Conservation (phyloP, 1,284 basidiomycete species). For the Pholiota adiposa region DNA sequence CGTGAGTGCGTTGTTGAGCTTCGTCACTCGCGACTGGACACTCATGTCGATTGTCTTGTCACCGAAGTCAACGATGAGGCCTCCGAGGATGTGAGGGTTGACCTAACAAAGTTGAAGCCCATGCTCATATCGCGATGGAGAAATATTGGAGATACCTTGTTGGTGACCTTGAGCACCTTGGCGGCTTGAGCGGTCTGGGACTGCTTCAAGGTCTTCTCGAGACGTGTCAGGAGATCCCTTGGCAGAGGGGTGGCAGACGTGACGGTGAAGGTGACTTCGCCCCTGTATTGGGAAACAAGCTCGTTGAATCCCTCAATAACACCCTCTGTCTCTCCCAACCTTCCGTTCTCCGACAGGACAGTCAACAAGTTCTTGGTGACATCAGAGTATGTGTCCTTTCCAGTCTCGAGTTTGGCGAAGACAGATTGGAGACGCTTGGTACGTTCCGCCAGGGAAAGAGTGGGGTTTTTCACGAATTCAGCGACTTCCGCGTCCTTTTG, state of each 20-base stretch:
- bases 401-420: conserved; percentile 62
- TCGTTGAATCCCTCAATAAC: conserved; percentile 94
- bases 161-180: conserved; percentile 85
- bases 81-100: conserved; percentile 87
- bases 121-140: conserved; percentile 1
- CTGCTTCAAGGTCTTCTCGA: conserved; percentile 86
- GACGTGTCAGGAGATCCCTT: conserved; percentile 71
- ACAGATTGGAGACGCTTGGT: conserved; percentile 70
- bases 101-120: conserved; percentile 53
- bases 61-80: conserved; percentile 95
- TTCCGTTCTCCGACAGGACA: conserved; percentile 93
- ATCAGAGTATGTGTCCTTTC: conserved; percentile 77
- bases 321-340: conserved; percentile 82
- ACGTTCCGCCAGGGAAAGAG: conserved; percentile 83
- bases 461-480: conserved; percentile 86
- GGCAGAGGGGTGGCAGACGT: conserved; percentile 85
- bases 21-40: conserved; percentile 91
- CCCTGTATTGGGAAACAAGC: conserved; percentile 89
- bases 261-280: conserved; percentile 92
- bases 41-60: conserved; percentile 98
- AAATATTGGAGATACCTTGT: conserved; percentile 65
- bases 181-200: conserved; percentile 83
- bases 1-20: conserved; percentile 88
- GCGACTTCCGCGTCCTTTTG: conserved; percentile 65
- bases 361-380: conserved; percentile 92